Percentiles rank a stretch among this genome's conserved stretches.
Evolutionary conservation across 106 monocot genomes (phyloP).

Genomic region (Dendrobium catenatum): DNA sequence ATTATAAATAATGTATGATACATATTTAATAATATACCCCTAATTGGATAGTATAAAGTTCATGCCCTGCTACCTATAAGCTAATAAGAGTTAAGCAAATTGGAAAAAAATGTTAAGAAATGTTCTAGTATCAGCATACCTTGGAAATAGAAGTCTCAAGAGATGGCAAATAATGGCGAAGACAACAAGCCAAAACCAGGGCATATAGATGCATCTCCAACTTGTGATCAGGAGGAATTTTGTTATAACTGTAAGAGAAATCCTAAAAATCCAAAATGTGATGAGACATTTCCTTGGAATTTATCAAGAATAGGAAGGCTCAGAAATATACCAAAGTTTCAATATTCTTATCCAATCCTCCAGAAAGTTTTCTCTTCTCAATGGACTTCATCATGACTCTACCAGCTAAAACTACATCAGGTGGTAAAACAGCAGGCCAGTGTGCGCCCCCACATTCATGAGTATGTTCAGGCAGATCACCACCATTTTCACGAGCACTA

Average conservation of each 20-base stretch:
- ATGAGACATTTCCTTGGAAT: background rate
- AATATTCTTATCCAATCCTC: slow-evolving; percentile 7
- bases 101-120: background rate
- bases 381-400: slow-evolving; percentile 45
- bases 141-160: slow-evolving; percentile 40
- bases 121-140: slow-evolving; percentile 28
- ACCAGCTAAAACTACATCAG: slow-evolving; percentile 77
- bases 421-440: slow-evolving; percentile 82
- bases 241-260: slow-evolving; percentile 60
- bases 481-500: slow-evolving; percentile 7
- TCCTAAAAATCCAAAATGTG: slow-evolving; percentile 34
- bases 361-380: slow-evolving; percentile 24
- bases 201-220: slow-evolving; percentile 77
- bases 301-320: background rate
- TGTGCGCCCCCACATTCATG: slow-evolving; percentile 92
- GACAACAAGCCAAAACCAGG: slow-evolving; percentile 58
- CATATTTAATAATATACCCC: background rate
- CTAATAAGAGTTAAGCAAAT: background rate
- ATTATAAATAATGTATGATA: background rate
- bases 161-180: slow-evolving; percentile 33
- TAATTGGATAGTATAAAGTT: background rate
- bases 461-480: slow-evolving; percentile 53
- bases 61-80: background rate
- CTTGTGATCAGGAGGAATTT: slow-evolving; percentile 40
- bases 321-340: slow-evolving; percentile 29